A percentile compares a stretch with the other conserved stretches of the same genome.
These are phyloP conservation scores for Nothophoma quercina DNA, from an alignment of 2,329 filamentous ascomycete genomes.

Conservation along the genomic window DNA sequence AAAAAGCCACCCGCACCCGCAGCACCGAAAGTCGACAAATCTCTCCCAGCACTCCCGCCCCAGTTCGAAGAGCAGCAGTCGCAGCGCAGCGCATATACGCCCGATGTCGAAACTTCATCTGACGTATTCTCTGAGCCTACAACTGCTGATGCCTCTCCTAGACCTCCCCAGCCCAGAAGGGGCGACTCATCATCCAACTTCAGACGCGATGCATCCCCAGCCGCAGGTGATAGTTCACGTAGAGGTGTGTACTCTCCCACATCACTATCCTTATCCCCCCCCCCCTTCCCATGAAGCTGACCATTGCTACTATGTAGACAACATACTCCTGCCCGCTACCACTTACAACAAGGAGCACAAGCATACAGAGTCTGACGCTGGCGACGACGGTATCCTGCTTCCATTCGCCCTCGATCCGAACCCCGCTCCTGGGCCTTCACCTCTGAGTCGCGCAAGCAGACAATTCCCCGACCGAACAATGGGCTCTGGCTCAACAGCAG, in stretches of 20 bases:
- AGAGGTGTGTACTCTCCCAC: conserved; percentile 41
- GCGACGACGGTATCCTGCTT: conserved; percentile 60
- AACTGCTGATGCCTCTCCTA: conserved; percentile 73
- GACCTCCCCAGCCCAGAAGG: conserved; percentile 45
- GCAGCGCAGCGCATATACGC: conserved; percentile 65
- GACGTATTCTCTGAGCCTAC: conserved; percentile 69
- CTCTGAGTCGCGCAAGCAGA: conserved; percentile 43
- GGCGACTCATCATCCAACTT: conserved; percentile 48
- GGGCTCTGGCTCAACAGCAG: conserved; percentile 26
- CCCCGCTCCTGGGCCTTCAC: conserved; percentile 51
- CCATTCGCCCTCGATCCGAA: conserved; percentile 62
- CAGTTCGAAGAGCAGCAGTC: conserved; percentile 66
- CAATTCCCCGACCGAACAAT: conserved; percentile 38
- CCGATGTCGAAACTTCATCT: conserved; percentile 63
- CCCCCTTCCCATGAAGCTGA: conserved; percentile 10
- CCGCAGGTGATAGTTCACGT: conserved; percentile 37
- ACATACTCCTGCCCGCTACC: conserved; percentile 74
- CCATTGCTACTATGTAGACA: conserved; percentile 54
- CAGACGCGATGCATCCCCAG: conserved; percentile 49
- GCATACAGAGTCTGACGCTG: conserved; percentile 69
- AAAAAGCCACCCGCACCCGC: conserved; percentile 58
- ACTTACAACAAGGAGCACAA: conserved; percentile 77
- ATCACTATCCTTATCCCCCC: neutral
- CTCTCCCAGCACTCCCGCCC: conserved; percentile 86
- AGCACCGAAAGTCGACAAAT: conserved; percentile 80